phyloP scores from a whole-genome alignment of 805 yeast species.

The Tetrapisispora phaffii region DNA sequence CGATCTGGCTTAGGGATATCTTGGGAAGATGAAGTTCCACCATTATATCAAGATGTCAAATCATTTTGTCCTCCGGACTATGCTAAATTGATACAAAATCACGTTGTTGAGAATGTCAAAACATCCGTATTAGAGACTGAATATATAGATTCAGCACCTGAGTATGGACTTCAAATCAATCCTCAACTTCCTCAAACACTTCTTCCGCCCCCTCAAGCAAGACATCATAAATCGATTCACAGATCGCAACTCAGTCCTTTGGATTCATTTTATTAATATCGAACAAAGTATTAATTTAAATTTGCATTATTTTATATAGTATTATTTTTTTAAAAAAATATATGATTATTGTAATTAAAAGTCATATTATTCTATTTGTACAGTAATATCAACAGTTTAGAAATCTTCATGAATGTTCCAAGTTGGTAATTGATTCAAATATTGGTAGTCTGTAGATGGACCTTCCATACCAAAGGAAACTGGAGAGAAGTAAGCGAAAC shows the following conservation, averaged over 20 bases:
- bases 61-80: slow-evolving; percentile 85
- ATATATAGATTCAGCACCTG: background rate
- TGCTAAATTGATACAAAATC: slow-evolving; percentile 19
- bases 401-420: slow-evolving; percentile 35
- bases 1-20: slow-evolving; percentile 92
- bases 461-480: slow-evolving; percentile 63
- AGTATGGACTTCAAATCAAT: background rate
- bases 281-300: background rate
- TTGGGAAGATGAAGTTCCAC: slow-evolving; percentile 99
- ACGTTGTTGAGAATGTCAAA: too few relatives aligned
- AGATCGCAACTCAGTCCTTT: background rate
- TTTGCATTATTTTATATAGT: background rate
- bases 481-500: slow-evolving; percentile 53
- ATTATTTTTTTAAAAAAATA: background rate
- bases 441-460: slow-evolving; percentile 30
- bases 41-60: slow-evolving; percentile 77
- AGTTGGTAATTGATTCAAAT: slow-evolving; percentile 39
- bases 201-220: slow-evolving; percentile 5
- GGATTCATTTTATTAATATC: background rate
- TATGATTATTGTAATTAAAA: background rate
- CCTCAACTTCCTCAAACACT: background rate
- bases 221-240: slow-evolving; percentile 3
- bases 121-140: background rate
- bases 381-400: slow-evolving; percentile 1
- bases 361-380: background rate